Base-by-base conservation (phyloP, 371 early-diverging fungal species). In the Conidiobolus incongruus region DNA sequence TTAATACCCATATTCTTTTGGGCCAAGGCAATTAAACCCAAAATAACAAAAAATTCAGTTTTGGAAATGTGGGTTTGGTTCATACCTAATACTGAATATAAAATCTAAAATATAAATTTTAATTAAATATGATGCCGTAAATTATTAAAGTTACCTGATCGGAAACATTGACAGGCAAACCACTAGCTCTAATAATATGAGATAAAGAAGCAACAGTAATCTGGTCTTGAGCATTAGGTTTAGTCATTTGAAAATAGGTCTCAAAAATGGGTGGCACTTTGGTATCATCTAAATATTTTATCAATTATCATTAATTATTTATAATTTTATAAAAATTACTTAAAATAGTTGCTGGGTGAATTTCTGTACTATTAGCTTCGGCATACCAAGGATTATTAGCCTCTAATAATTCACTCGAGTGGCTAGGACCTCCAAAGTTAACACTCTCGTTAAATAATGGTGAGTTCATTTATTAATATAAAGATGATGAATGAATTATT, bases 1-100 rank as follows among this genome's bases (percentile, higher is more conserved):
- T 13, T 34, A 45, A 49, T 45, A 56, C 73, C 66, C 70, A 80
- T 75, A 54, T 74, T 71, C 50, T 78, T 76, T 52, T 83, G 84
- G 4, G 77, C 79, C 47, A 79, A 61, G 17, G 72, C 77, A 2
- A 72, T 55, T 31, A 81, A 56, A 1, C 79, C 78, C 34, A 80
- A 49, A 2, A 72, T 72, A 34, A 72, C 58, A 44, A 77, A 70
- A 50, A 79, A 77, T 54, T 76, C 80, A 21, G n/a, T 22, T 12
- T 34, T 31, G n/a, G 16, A 16, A 13, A 42, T 34, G n/a, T 42
- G 43, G 33, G 65, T 59, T 22, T 63, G 68, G 23, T 68, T 69
- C 38, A 73, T 59, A 50, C 69, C 60, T 19, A 22, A 24, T 15
- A 45, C 34, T 13, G 10, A 28, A 43, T 58, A 55, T 30, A 56